These are phyloP conservation scores for Phaffomyces opuntiae DNA, from an alignment of 805 yeast species.

Conservation along the genomic window DNA sequence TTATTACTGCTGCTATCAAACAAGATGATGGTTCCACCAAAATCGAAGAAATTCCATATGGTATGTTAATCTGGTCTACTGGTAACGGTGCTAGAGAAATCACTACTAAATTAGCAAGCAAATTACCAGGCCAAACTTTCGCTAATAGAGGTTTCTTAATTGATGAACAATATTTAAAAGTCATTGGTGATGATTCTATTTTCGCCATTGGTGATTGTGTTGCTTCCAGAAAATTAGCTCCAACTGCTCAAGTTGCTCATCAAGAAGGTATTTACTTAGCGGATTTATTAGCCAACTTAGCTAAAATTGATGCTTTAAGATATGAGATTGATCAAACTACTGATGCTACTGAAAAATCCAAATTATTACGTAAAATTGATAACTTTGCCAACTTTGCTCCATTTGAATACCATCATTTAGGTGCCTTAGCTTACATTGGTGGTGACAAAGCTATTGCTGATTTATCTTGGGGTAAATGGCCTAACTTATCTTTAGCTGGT, in stretches of 20 bases:
- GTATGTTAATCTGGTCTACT: conserved; percentile 94
- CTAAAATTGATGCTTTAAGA: conserved; percentile 32
- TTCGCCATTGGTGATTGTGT: conserved; percentile 95
- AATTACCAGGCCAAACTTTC: conserved; percentile 70
- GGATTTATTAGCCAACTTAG: conserved; percentile 54
- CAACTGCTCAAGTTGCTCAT: conserved; percentile 96
- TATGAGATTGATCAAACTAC: conserved; percentile 27
- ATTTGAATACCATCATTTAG: conserved; percentile 80
- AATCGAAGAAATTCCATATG: conserved; percentile 64
- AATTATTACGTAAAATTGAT: conserved; percentile 37
- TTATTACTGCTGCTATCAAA: conserved; percentile 67
- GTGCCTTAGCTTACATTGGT: conserved; percentile 90
- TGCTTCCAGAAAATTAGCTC: conserved; percentile 70
- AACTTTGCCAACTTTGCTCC: conserved; percentile 39
- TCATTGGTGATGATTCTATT: conserved; percentile 76
- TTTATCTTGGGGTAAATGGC: conserved; percentile 71
- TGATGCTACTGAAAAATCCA: conserved; percentile 30
- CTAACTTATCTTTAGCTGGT: conserved; percentile 82
- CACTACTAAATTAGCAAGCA: conserved; percentile 55
- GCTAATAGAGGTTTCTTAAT: conserved; percentile 85
- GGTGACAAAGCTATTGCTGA: conserved; percentile 93
- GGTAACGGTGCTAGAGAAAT: conserved; percentile 86
- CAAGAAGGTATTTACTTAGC: conserved; percentile 86
- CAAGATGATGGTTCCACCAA: conserved; percentile 64
- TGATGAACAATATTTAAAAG: conserved; percentile 61